phyloP scores from a whole-genome alignment of 2,329 filamentous ascomycete genomes.

The Lasiodiplodia gonubiensis region DNA sequence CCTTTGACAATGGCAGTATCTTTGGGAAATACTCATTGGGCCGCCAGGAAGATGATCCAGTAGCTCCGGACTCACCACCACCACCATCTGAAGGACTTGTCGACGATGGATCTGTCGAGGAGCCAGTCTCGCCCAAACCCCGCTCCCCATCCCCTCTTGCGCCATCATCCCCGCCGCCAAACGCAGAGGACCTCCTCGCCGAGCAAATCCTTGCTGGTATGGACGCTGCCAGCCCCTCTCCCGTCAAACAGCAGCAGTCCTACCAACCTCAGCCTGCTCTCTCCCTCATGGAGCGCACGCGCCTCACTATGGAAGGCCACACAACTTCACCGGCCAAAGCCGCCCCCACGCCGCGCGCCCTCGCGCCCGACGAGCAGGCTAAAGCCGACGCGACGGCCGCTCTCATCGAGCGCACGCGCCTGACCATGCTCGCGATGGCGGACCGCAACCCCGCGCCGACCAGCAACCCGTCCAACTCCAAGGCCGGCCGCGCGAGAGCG shows the following conservation, averaged over 20 bases:
- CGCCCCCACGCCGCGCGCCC: not conserved
- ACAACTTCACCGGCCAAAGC: slow-evolving; percentile 32
- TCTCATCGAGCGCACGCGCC: slow-evolving; percentile 74
- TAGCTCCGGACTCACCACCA: slow-evolving; percentile 18
- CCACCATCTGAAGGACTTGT: not conserved
- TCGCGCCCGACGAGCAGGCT: slow-evolving; percentile 38
- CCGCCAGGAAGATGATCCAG: slow-evolving; percentile 22
- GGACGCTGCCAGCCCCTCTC: slow-evolving; percentile 48
- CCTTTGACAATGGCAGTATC: slow-evolving; percentile 2
- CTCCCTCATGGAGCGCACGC: slow-evolving; percentile 54
- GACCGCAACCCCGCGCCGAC: slow-evolving; percentile 31
- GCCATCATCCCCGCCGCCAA: not conserved
- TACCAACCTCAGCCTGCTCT: slow-evolving; percentile 39
- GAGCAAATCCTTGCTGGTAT: slow-evolving; percentile 49
- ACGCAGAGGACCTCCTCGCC: slow-evolving; percentile 34
- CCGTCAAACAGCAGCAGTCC: slow-evolving; percentile 40
- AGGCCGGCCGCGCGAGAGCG: not conserved
- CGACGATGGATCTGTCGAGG: not conserved
- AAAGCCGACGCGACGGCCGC: slow-evolving; percentile 49
- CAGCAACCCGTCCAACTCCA: slow-evolving; percentile 23
- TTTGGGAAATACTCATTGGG: slow-evolving; percentile 32
- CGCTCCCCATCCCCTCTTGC: not conserved
- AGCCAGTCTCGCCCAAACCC: not conserved
- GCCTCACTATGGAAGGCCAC: slow-evolving; percentile 51
- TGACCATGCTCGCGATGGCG: slow-evolving; percentile 75